Conservation (phyloP, 2,329 filamentous ascomycete genomes). For the Juglanconis sp. region DNA sequence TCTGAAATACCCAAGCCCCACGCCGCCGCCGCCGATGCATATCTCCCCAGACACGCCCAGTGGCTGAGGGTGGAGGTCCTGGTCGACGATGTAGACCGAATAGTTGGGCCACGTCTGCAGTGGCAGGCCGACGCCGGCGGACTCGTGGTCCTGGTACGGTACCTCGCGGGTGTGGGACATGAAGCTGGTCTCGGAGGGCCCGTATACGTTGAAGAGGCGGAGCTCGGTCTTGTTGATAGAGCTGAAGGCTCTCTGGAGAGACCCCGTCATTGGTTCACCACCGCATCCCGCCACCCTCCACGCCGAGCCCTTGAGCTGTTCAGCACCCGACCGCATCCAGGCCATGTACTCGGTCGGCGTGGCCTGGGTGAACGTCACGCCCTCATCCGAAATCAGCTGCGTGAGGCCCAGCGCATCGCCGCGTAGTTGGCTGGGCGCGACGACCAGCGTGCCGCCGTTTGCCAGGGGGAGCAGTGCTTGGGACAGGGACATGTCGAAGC, state of each 20-base stretch:
- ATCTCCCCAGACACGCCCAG: slow-evolving; percentile 37
- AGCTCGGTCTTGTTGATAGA: background rate
- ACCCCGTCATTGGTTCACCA: slow-evolving; percentile 27
- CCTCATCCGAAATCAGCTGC: slow-evolving; percentile 26
- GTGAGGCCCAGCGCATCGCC: slow-evolving; percentile 31
- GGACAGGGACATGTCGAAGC: slow-evolving; percentile 32
- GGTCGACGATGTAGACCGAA: slow-evolving; percentile 40
- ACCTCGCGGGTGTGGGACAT: background rate
- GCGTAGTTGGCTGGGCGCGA: slow-evolving; percentile 27
- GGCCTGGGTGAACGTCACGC: slow-evolving; percentile 30
- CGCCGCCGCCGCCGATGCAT: slow-evolving; percentile 36
- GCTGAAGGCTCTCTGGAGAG: background rate
- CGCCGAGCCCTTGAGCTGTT: slow-evolving; percentile 16
- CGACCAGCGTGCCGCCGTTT: slow-evolving; percentile 28
- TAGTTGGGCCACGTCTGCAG: slow-evolving; percentile 25
- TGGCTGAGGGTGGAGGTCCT: slow-evolving; percentile 26
- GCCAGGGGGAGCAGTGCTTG: slow-evolving; percentile 30
- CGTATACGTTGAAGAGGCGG: slow-evolving; percentile 17
- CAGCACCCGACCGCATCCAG: slow-evolving; percentile 17
- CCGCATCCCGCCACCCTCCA: slow-evolving; percentile 31
- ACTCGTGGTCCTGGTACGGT: background rate
- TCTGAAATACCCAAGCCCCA: slow-evolving; percentile 37
- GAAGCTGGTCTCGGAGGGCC: slow-evolving; percentile 20
- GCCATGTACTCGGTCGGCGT: slow-evolving; percentile 35
- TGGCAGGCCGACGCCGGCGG: background rate